These are phyloP conservation scores for Fusarium abutilonis DNA, from an alignment of 2,329 filamentous ascomycete species.

Conservation along the genomic window DNA sequence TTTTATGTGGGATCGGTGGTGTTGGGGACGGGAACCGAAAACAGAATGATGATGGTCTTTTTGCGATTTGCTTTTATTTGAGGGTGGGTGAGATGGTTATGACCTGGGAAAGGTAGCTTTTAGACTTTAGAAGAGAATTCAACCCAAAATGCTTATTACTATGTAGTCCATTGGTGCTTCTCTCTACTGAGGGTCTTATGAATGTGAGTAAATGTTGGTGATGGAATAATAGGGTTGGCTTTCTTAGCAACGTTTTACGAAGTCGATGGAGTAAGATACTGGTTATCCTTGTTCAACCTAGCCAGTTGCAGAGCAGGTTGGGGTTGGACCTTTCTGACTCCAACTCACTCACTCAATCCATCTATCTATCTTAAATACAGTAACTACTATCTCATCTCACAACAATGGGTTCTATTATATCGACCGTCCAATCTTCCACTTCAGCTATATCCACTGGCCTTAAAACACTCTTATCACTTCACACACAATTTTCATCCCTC, in stretches of 20 bases:
- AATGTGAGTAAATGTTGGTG: not conserved
- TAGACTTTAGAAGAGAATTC: slow-evolving; percentile 49
- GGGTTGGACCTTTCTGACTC: no score
- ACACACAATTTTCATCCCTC: slow-evolving; percentile 43
- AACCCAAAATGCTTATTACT: slow-evolving; percentile 28
- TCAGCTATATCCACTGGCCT: slow-evolving; percentile 41
- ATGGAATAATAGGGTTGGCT: not conserved
- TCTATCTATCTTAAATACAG: not conserved
- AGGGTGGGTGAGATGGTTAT: slow-evolving; percentile 20
- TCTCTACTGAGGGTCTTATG: not conserved
- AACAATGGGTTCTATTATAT: slow-evolving; percentile 50
- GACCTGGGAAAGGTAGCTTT: slow-evolving; percentile 31
- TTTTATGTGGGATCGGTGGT: slow-evolving; percentile 5
- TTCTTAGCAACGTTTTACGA: not conserved
- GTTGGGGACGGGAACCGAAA: slow-evolving; percentile 21
- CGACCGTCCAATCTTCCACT: slow-evolving; percentile 38
- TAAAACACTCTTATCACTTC: slow-evolving; percentile 44
- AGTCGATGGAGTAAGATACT: not conserved
- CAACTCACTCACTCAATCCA: not conserved
- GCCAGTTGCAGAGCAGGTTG: no score
- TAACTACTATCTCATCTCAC: not conserved
- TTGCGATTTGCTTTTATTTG: slow-evolving; percentile 16
- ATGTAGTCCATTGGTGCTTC: slow-evolving; percentile 10
- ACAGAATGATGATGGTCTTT: slow-evolving; percentile 41
- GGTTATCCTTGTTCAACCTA: not conserved